phyloP scores from a whole-genome alignment of 495 filamentous ascomycete genomes.

The Cercophora scortea region DNA sequence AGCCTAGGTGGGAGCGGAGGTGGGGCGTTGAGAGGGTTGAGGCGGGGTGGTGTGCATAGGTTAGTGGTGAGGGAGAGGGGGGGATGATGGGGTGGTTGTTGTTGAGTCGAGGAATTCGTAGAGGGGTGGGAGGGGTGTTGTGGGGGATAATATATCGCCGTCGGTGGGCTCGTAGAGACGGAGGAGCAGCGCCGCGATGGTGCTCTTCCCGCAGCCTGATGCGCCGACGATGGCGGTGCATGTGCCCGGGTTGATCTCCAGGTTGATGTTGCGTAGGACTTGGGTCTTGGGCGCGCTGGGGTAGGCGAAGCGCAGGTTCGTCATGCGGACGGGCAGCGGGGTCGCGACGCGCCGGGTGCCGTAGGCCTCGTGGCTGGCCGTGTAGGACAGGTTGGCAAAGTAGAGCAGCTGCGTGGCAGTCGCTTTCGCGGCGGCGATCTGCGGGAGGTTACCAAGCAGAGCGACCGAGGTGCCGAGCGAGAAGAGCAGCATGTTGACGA shows the following conservation, averaged over 20 bases:
- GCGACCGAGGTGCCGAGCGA: constrained; percentile 62
- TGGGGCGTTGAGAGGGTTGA: constrained; percentile 48
- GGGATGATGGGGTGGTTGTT: constrained; percentile 12
- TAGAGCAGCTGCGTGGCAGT: constrained; percentile 67
- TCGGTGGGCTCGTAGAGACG: constrained; percentile 21
- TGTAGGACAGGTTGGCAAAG: constrained; percentile 48
- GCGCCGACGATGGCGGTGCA: constrained; percentile 71
- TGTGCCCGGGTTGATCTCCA: constrained; percentile 51
- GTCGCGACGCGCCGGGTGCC: constrained; percentile 33
- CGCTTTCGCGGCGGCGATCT: constrained; percentile 64
- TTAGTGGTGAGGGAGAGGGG: constrained; percentile 33
- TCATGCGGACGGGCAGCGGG: constrained; percentile 56
- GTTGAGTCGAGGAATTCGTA: neutral
- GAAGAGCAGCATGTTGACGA: constrained; percentile 79
- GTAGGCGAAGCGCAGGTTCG: constrained; percentile 59
- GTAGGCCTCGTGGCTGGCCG: constrained; percentile 56
- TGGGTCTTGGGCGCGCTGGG: constrained; percentile 45
- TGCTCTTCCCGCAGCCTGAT: constrained; percentile 87
- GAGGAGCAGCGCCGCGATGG: constrained; percentile 68
- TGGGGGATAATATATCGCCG: neutral
- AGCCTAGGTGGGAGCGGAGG: constrained; percentile 60
- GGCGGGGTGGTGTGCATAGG: constrained; percentile 50
- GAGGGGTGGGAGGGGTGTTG: constrained; percentile 3
- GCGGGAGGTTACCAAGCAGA: constrained; percentile 68
- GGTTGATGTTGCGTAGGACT: constrained; percentile 51